Evolutionary conservation across 257 asterid genomes (phyloP).

Genomic region (Euphrasia confusa): DNA sequence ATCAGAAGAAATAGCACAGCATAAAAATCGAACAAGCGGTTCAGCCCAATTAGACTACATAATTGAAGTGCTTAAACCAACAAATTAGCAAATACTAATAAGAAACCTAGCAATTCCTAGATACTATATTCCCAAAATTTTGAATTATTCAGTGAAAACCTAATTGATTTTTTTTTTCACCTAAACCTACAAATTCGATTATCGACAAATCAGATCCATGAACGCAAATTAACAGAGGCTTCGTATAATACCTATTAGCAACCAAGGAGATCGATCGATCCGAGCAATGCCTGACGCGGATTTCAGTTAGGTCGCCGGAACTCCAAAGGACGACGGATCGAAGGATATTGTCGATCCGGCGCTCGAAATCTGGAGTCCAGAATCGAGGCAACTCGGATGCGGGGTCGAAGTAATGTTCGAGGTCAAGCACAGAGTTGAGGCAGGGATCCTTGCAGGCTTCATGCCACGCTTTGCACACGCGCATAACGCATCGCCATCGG

Average conservation of each 20-base stretch:
- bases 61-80: background rate
- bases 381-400: constrained; percentile 49
- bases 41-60: background rate
- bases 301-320: constrained; percentile 41
- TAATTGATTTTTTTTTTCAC: no score
- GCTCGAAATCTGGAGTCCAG: constrained; percentile 71
- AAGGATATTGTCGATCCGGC: constrained; percentile 58
- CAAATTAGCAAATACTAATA: background rate
- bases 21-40: background rate
- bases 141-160: background rate
- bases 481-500: constrained; percentile 60
- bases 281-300: constrained; percentile 80
- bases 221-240: background rate
- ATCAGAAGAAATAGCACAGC: background rate
- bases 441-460: constrained; percentile 64
- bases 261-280: constrained; percentile 59
- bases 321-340: constrained; percentile 65
- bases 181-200: background rate
- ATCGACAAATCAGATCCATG: background rate
- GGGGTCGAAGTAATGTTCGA: constrained; percentile 46
- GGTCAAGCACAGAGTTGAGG: constrained; percentile 58
- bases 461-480: constrained; percentile 74
- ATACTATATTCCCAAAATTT: background rate
- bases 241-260: constrained; percentile 46
- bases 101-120: no score